These are phyloP conservation scores for Ceriops tagal DNA, from an alignment of 345 rosid species.

Conservation along the genomic window DNA sequence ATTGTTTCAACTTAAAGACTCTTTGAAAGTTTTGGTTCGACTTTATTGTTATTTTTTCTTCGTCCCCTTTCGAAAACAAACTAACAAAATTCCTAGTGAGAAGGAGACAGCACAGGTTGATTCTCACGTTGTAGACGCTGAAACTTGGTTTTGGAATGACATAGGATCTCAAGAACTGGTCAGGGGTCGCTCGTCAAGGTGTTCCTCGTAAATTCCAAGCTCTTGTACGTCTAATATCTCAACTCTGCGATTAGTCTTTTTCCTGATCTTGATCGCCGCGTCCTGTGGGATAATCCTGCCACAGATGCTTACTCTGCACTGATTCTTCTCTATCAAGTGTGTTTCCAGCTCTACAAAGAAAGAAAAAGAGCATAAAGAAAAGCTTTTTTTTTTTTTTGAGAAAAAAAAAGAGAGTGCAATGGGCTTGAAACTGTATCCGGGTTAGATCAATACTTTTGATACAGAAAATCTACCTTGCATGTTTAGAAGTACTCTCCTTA, in stretches of 20 bases:
- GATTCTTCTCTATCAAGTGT: constrained; percentile 43
- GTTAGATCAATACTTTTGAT: neutral
- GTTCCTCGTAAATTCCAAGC: constrained; percentile 4
- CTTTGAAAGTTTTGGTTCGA: too few relatives aligned
- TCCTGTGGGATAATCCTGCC: constrained; percentile 42
- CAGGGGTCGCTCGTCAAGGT: constrained; percentile 13
- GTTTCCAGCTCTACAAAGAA: constrained; percentile 34
- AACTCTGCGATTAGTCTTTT: constrained; percentile 49
- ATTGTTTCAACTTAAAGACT: too few relatives aligned
- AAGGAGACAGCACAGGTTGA: too few relatives aligned
- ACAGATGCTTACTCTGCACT: constrained; percentile 34
- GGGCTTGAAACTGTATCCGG: neutral
- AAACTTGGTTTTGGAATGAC: constrained; percentile 6
- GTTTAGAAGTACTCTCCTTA: constrained; percentile 37
- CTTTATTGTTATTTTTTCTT: too few relatives aligned
- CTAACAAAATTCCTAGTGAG: too few relatives aligned
- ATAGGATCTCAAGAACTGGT: constrained; percentile 15
- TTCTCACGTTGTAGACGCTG: constrained; percentile 7
- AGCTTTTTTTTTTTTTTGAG: too few relatives aligned
- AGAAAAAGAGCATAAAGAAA: neutral
- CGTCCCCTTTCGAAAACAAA: too few relatives aligned
- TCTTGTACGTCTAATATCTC: constrained; percentile 48
- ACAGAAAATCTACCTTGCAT: constrained; percentile 30
- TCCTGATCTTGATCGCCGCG: constrained; percentile 46
- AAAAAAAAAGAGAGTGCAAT: neutral